Evolutionary conservation across 2,329 filamentous ascomycete species (phyloP).

Genomic region (Epichloe baconii): DNA sequence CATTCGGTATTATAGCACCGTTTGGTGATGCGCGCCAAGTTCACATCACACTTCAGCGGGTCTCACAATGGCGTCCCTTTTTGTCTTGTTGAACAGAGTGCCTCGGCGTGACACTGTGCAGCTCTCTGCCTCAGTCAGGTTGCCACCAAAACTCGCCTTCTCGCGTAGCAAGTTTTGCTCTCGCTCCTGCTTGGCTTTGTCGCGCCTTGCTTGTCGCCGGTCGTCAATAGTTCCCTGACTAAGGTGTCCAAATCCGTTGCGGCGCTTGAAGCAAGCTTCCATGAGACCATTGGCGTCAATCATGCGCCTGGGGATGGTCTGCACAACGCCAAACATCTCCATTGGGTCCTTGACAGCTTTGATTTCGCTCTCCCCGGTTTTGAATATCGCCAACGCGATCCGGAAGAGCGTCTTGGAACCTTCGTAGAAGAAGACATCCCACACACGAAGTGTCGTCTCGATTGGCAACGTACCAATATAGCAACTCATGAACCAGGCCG

Average conservation of each 20-base stretch:
- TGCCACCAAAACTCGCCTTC: slow-evolving; percentile 16
- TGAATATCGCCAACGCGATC: slow-evolving; percentile 83
- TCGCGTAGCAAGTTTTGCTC: slow-evolving; percentile 14
- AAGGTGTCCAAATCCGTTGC: slow-evolving; percentile 68
- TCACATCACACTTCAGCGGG: slow-evolving; percentile 7
- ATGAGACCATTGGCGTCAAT: slow-evolving; percentile 72
- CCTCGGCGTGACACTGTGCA: slow-evolving; percentile 25
- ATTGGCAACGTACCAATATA: slow-evolving; percentile 89
- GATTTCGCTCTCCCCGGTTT: slow-evolving; percentile 71
- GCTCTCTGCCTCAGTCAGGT: slow-evolving; percentile 17
- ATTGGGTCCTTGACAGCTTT: slow-evolving; percentile 70
- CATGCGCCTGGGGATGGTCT: slow-evolving; percentile 68
- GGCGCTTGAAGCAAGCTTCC: slow-evolving; percentile 69
- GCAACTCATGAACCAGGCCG: slow-evolving; percentile 96
- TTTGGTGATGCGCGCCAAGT: background rate
- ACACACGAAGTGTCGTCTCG: slow-evolving; percentile 81
- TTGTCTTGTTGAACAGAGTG: slow-evolving; percentile 32
- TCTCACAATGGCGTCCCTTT: slow-evolving; percentile 17
- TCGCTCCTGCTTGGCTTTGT: slow-evolving; percentile 33
- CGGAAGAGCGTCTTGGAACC: slow-evolving; percentile 89
- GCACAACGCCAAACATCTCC: slow-evolving; percentile 92
- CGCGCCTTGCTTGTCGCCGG: slow-evolving; percentile 54
- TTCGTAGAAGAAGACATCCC: slow-evolving; percentile 94
- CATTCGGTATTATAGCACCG: too few relatives aligned
- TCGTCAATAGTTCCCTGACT: slow-evolving; percentile 73